Base-by-base conservation (phyloP, 2,329 filamentous ascomycete species). In the Xenoacremonium recifei region DNA sequence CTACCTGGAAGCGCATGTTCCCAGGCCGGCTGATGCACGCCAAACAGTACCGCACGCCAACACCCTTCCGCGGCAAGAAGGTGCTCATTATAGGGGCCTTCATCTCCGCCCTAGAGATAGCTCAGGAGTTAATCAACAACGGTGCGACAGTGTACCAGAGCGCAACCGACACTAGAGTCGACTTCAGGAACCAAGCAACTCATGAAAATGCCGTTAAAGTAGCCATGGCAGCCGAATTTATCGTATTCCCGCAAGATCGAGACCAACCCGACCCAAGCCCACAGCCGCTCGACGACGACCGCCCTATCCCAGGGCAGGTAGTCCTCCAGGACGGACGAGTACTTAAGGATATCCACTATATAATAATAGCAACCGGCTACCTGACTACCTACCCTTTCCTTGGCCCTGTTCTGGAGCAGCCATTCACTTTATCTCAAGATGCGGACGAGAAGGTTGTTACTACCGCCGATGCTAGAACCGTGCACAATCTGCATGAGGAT, bases 401-500 rank as follows among this genome's bases (percentile, higher is more conserved):
- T 27, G 23, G 23, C 23, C 23, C 23, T 27, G 23, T 27, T 27
- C 23, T 27, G 23, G 23, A 27, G 23, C 0, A 87, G 86, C 50
- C 68, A 87, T 0, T 58, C 66, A 3, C 57, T 74, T 11, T 65
- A 74, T 21, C 72, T 21, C 5, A 37, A 15, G 21, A 67, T 49
- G 61, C 60, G 3, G 63, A 65, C 18, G 63, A 61, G 0, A 40
- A 63, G 1, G 39, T 64, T 0, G 62, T 68, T 0, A 75, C 87
- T 6, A 85, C 77, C 0, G 58, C 69, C 0, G 79, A 85, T 37
- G 82, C 82, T 2, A 71, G 70, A n/a, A 76, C 79, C 53, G 66
- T 71, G n/a, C 82, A 86, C 57, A 86, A 86, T 50, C 64, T 86
- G 6, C 79, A 86, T 66, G 78, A 78, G 44, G 82, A 87, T 58